Evolutionary conservation across 73 alveolate species (phyloP), one percentile per base, ranked within the genome.

Genomic region (Effrenium voratum): DNA sequence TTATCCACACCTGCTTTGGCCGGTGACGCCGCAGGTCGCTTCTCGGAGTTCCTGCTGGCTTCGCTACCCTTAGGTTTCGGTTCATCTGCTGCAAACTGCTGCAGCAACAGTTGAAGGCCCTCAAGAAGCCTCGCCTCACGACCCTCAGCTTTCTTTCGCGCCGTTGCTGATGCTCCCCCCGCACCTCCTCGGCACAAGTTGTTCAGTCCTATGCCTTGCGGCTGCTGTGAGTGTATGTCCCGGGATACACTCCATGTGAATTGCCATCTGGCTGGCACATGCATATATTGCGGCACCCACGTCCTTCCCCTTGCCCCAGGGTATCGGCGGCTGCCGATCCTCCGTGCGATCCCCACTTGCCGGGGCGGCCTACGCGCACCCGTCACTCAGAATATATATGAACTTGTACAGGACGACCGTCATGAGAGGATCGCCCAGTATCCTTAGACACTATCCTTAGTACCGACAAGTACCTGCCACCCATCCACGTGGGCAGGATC

Each of bases 121-220:
- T 40, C 1, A 36, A 77, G 60, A 36, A 77, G 44, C 4, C 26
- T 60, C 6, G 40, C 12, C 6, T 77, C 87, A 15, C 41, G 57
- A 5, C 40, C 41, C 44, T 77, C 87, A 15, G 28, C 41, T 43
- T 60, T 12, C 41, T 49, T 40, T 15, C 44, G 38, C 24, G 44
- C 63, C 24, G 87, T 77, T 28, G 45, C 87, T 4, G 13, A 40
- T 16, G 87, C 36, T 3, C 87, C 87, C 19, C 40, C 45, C 59
- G 63, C 87, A 16, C 87, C 87, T 19, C 87, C 87, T 2, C 87
- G 87, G 40, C 36, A 77, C 38, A 77, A 6, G 60, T 19, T 32
- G 41, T 44, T 44, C 63, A 44, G 87, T 40, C 87, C 87, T 70
- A 47, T n/a, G 12, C 68, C 30, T 55, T 12, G 68, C 68, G n/a